Percentiles rank a stretch among this genome's conserved stretches.
phyloP scores from a whole-genome alignment of 2,329 filamentous ascomycete species.

The Pseudophaeomoniella oleicola region DNA sequence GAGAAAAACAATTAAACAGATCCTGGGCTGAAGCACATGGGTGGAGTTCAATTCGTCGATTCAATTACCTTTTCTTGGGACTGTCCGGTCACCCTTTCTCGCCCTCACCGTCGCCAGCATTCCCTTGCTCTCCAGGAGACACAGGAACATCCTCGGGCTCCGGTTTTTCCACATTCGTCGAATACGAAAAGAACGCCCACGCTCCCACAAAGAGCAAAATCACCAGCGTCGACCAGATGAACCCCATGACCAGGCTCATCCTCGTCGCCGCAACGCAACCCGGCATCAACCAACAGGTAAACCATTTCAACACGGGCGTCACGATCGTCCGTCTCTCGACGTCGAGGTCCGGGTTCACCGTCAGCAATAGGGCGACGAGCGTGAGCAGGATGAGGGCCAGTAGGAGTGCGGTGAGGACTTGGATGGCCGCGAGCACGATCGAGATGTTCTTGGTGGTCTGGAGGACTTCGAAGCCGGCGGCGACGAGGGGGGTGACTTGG shows the following conservation, averaged over 20 bases:
- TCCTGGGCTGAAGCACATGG: no score
- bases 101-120: neutral
- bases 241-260: constrained; percentile 53
- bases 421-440: constrained; percentile 31
- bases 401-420: constrained; percentile 29
- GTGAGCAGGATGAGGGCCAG: constrained; percentile 24
- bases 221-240: constrained; percentile 15
- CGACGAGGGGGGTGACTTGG: constrained; percentile 37
- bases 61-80: neutral
- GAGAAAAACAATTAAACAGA: no score
- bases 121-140: constrained; percentile 1
- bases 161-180: neutral
- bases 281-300: constrained; percentile 10
- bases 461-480: constrained; percentile 32
- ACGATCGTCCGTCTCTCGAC: constrained; percentile 25
- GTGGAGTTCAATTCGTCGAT: no score
- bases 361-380: constrained; percentile 26
- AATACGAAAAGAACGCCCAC: constrained; percentile 34
- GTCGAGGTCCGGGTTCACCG: constrained; percentile 33
- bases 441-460: constrained; percentile 36
- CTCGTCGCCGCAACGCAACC: constrained; percentile 43
- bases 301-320: constrained; percentile 25
- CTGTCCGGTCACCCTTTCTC: neutral
- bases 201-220: constrained; percentile 49
- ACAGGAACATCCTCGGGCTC: neutral